Percentiles rank a stretch among this genome's conserved stretches.
Conservation (phyloP, 495 filamentous ascomycete species). For the Entonaema liquescens region DNA sequence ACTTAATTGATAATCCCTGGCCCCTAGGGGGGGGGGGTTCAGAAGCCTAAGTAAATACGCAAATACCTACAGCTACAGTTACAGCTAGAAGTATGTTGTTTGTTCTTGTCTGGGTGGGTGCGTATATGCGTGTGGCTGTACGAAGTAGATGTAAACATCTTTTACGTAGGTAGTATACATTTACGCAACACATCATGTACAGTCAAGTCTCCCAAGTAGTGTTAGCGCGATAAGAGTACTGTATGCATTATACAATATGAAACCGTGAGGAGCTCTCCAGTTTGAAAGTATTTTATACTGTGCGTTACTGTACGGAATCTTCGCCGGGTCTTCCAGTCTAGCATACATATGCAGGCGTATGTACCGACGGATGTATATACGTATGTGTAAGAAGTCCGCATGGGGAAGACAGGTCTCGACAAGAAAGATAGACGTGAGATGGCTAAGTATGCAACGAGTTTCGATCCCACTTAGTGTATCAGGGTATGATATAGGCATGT, state of each 20-base stretch:
- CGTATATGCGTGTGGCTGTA: constrained; percentile 33
- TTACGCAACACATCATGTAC: not conserved
- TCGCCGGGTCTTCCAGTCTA: constrained; percentile 27
- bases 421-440: constrained; percentile 18
- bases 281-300: constrained; percentile 24
- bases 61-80: not conserved
- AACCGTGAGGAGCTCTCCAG: constrained; percentile 10
- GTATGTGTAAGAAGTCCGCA: constrained; percentile 26
- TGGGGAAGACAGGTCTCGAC: constrained; percentile 30
- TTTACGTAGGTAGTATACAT: not conserved
- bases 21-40: not conserved
- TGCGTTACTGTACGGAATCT: constrained; percentile 37
- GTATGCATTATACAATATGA: constrained; percentile 19
- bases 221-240: constrained; percentile 11
- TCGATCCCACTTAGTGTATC: constrained; percentile 28
- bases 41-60: constrained; percentile 18
- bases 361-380: constrained; percentile 13
- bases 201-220: constrained; percentile 7
- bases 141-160: not conserved
- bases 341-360: constrained; percentile 26
- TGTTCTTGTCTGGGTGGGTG: constrained; percentile 37
- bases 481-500: constrained; percentile 29
- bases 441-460: constrained; percentile 27
- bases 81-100: not conserved
- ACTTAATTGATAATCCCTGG: constrained; percentile 8